These are phyloP conservation scores for Pterocarpus macrocarpus DNA, from an alignment of 306 rosid genomes.

Conservation along the genomic window DNA sequence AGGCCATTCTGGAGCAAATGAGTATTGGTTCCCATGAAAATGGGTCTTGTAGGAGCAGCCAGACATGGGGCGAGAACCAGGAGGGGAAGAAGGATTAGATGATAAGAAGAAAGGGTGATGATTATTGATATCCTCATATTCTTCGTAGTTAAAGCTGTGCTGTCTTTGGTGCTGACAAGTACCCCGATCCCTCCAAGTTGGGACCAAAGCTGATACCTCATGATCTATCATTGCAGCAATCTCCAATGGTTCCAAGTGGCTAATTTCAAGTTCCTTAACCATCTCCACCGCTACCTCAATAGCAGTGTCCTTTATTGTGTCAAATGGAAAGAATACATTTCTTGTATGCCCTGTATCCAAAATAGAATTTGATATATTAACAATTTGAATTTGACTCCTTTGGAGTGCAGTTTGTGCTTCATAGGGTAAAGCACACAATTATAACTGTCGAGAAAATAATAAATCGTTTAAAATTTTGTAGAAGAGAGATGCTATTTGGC, in stretches of 20 bases:
- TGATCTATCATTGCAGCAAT: slow-evolving; percentile 85
- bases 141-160: slow-evolving; percentile 68
- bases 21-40: slow-evolving; percentile 29
- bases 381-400: background rate
- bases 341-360: slow-evolving; percentile 61
- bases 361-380: background rate
- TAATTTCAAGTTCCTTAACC: slow-evolving; percentile 87
- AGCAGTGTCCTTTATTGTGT: slow-evolving; percentile 76
- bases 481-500: too few species aligned
- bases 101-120: slow-evolving; percentile 62
- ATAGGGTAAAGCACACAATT: too few species aligned
- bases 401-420: too few species aligned
- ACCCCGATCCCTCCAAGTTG: slow-evolving; percentile 61
- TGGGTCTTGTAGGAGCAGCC: slow-evolving; percentile 47
- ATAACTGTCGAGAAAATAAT: too few species aligned
- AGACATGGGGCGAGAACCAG: slow-evolving; percentile 52
- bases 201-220: slow-evolving; percentile 67
- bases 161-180: slow-evolving; percentile 51
- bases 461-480: too few species aligned
- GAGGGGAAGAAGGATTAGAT: slow-evolving; percentile 67
- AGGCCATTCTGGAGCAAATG: slow-evolving; percentile 51
- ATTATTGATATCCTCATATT: slow-evolving; percentile 48
- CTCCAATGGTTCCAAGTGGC: slow-evolving; percentile 75
- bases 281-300: slow-evolving; percentile 82
- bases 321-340: slow-evolving; percentile 78